Conservation (phyloP, 768 basidiomycete species). For the Trametes cingulata region DNA sequence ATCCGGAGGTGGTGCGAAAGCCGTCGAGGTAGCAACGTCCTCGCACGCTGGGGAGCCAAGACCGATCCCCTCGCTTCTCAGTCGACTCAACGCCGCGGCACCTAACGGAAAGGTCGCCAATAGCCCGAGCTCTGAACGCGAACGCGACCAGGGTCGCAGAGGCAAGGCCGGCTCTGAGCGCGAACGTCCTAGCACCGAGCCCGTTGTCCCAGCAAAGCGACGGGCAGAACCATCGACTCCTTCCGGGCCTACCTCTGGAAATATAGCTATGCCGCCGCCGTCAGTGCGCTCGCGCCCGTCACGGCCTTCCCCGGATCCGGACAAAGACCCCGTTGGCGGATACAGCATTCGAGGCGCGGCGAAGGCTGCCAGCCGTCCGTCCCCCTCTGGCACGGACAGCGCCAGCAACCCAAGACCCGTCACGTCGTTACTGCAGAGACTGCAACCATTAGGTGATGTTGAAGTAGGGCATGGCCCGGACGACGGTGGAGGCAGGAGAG, state of each 20-base stretch:
- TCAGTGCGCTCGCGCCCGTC: conserved; percentile 24
- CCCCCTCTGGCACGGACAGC: conserved; percentile 3
- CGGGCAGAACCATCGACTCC: conserved; percentile 17
- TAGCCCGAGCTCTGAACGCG: background rate
- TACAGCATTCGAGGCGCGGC: conserved; percentile 60
- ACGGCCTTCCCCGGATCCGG: conserved; percentile 30
- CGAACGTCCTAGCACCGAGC: conserved; percentile 15
- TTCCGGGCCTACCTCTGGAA: background rate
- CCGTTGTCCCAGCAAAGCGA: conserved; percentile 23
- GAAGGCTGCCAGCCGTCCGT: conserved; percentile 16
- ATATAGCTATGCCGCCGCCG: background rate
- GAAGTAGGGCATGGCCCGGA: background rate
- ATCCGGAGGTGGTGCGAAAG: background rate
- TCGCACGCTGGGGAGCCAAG: background rate
- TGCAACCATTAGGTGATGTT: conserved; percentile 6
- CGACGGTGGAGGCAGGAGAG: conserved; percentile 5
- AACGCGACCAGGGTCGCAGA: background rate
- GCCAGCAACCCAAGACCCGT: background rate
- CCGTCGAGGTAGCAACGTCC: conserved; percentile 7
- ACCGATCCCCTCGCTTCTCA: conserved; percentile 27
- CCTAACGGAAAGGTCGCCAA: conserved; percentile 7
- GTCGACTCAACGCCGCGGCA: conserved; percentile 20
- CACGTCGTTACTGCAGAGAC: conserved; percentile 11
- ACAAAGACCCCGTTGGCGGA: conserved; percentile 42
- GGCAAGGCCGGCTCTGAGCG: background rate